Evolutionary conservation across 768 basidiomycete genomes (phyloP).

Genomic region (Clavaria fumosa): DNA sequence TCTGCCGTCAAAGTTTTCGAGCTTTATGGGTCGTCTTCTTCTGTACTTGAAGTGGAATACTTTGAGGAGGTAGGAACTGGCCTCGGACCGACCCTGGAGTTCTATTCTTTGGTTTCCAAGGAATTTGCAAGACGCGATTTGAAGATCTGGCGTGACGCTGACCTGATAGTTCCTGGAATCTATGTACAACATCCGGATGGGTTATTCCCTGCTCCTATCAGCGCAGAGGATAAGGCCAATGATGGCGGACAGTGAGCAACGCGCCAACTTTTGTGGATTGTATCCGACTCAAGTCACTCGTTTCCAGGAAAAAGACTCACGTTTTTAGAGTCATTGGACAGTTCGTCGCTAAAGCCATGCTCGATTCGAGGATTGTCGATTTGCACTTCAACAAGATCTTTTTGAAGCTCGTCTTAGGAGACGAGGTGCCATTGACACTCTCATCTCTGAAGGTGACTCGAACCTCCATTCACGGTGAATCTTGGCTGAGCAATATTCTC

Average conservation of each 20-base stretch:
- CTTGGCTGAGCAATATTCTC: background rate
- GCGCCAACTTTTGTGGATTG: background rate
- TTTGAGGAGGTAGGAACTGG: conserved; percentile 99
- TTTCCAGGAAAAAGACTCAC: conserved; percentile 60
- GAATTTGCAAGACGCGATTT: conserved; percentile 85
- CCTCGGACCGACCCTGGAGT: conserved; percentile 92
- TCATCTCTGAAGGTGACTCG: conserved; percentile 59
- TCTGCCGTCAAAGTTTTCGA: conserved; percentile 95
- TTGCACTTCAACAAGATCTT: conserved; percentile 92
- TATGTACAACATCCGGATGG: conserved; percentile 81
- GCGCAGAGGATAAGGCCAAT: conserved; percentile 47
- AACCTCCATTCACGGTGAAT: background rate
- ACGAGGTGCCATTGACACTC: conserved; percentile 70
- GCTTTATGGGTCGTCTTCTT: conserved; percentile 87
- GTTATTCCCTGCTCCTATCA: conserved; percentile 77
- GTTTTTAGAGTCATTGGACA: conserved; percentile 86
- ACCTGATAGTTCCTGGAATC: conserved; percentile 37
- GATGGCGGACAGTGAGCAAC: conserved; percentile 58
- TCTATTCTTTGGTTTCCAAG: conserved; percentile 92
- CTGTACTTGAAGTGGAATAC: conserved; percentile 94
- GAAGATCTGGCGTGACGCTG: conserved; percentile 85
- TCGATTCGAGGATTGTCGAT: conserved; percentile 96
- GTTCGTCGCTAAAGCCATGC: conserved; percentile 91
- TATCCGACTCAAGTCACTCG: conserved; percentile 7
- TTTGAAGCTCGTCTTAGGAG: conserved; percentile 77